Evolutionary conservation across 192 early-diverging fungal species (phyloP).

Genomic region (Backusella mclennaniae): DNA sequence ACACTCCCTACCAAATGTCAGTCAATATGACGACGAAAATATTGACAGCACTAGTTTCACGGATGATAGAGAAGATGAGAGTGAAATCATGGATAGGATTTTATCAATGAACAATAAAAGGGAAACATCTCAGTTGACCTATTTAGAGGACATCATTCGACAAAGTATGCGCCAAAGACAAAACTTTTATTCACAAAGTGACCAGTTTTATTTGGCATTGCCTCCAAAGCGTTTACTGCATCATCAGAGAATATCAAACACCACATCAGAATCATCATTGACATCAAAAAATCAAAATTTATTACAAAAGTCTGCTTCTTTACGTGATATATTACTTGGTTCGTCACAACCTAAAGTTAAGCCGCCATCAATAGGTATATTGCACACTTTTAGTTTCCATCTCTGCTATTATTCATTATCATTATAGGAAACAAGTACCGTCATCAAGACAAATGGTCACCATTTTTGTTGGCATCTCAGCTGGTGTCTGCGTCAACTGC

Average conservation of each 20-base stretch:
- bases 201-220: constrained; percentile 4
- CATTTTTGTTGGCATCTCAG: not conserved
- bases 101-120: not conserved
- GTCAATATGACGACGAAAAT: not conserved
- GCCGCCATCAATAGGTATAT: not conserved
- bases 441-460: not conserved
- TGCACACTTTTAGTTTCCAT: not conserved
- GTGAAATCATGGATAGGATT: constrained; percentile 3
- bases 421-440: not conserved
- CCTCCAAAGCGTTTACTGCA: not conserved
- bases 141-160: not conserved
- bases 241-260: not conserved
- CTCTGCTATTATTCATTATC: not conserved
- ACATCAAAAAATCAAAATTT: not conserved
- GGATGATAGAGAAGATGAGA: not conserved
- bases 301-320: not conserved
- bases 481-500: not conserved
- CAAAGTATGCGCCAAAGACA: not conserved
- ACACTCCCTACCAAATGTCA: not conserved
- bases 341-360: not conserved
- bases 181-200: not conserved
- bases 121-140: not conserved
- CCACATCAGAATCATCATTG: not conserved
- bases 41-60: not conserved
- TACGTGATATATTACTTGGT: not conserved